Percentiles rank a stretch among this genome's conserved stretches.
These are phyloP conservation scores for Psilocybe subaeruginosa DNA, from an alignment of 768 basidiomycete species.

Conservation along the genomic window DNA sequence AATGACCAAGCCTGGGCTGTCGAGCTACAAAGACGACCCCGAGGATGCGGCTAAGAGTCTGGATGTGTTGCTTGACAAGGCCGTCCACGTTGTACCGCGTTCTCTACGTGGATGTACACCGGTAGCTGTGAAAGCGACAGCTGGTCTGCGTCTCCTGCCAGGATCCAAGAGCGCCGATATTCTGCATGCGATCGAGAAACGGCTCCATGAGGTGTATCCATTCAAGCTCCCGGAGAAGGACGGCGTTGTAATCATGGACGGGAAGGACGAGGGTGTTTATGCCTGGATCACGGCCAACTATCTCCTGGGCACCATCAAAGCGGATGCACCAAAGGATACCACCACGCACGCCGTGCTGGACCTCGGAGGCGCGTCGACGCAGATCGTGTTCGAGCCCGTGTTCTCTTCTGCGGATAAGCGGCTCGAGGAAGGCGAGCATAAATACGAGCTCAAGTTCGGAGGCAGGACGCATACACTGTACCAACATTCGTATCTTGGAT, in stretches of 20 bases:
- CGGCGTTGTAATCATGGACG: constrained; percentile 91
- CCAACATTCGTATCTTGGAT: constrained; percentile 98
- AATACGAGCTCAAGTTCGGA: constrained; percentile 81
- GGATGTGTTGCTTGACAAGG: constrained; percentile 80
- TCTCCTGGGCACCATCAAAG: constrained; percentile 73
- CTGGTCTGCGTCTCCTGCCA: constrained; percentile 80
- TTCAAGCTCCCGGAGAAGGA: constrained; percentile 60
- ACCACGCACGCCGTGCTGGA: constrained; percentile 89
- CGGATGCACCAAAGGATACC: constrained; percentile 44
- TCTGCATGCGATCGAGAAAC: constrained; percentile 67
- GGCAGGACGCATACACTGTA: constrained; percentile 77
- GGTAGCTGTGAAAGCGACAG: constrained; percentile 90
- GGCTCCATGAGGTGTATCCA: constrained; percentile 62
- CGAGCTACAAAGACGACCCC: constrained; percentile 59
- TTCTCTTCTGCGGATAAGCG: constrained; percentile 42
- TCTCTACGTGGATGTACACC: constrained; percentile 76
- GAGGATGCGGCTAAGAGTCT: constrained; percentile 76
- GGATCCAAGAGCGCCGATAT: constrained; percentile 67
- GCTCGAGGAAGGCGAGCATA: constrained; percentile 84
- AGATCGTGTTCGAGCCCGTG: constrained; percentile 93
- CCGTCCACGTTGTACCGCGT: constrained; percentile 75
- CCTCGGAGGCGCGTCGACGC: constrained; percentile 95
- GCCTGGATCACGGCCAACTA: constrained; percentile 99
- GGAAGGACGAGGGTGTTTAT: constrained; percentile 95
- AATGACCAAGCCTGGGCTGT: constrained; percentile 80